These are phyloP conservation scores for Hyphopichia wangnamkhiaoensis DNA, from an alignment of 1,139 yeast genomes.

Conservation along the genomic window DNA sequence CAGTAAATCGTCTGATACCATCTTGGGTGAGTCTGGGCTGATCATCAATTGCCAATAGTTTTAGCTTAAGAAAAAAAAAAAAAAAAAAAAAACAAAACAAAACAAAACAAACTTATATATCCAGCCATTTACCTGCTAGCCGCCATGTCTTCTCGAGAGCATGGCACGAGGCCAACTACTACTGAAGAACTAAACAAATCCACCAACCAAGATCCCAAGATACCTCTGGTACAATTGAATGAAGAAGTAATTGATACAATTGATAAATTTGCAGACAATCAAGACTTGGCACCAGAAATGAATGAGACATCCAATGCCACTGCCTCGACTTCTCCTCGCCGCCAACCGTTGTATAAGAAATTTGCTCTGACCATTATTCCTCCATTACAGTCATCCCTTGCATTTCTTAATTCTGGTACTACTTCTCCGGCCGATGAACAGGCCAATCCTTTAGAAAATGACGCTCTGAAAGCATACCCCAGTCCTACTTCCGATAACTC, in stretches of 20 bases:
- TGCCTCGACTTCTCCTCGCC: not conserved
- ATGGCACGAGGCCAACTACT: not conserved
- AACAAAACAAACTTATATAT: too few relatives aligned
- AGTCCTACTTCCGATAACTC: not conserved
- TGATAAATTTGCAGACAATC: too few relatives aligned
- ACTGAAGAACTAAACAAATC: too few relatives aligned
- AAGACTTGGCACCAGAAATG: not conserved
- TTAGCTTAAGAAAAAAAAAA: not conserved
- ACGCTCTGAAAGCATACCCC: too few relatives aligned
- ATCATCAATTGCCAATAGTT: too few relatives aligned
- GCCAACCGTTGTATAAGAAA: conserved; percentile 11
- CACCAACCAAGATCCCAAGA: too few relatives aligned
- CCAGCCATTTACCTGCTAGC: not conserved
- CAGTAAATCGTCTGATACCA: too few relatives aligned
- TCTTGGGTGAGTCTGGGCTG: too few relatives aligned
- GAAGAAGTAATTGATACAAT: too few relatives aligned
- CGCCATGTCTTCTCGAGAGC: not conserved
- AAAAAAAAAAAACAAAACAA: not conserved
- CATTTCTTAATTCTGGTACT: conserved; percentile 8
- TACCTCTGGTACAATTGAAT: too few relatives aligned
- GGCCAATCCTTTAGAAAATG: too few relatives aligned
- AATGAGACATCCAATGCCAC: not conserved
- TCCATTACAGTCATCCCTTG: conserved; percentile 13
- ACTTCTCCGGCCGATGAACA: too few relatives aligned
- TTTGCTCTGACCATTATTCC: conserved; percentile 15